These are phyloP conservation scores for Coemansia sp. DNA, from an alignment of 192 early-diverging fungal genomes.

Conservation along the genomic window DNA sequence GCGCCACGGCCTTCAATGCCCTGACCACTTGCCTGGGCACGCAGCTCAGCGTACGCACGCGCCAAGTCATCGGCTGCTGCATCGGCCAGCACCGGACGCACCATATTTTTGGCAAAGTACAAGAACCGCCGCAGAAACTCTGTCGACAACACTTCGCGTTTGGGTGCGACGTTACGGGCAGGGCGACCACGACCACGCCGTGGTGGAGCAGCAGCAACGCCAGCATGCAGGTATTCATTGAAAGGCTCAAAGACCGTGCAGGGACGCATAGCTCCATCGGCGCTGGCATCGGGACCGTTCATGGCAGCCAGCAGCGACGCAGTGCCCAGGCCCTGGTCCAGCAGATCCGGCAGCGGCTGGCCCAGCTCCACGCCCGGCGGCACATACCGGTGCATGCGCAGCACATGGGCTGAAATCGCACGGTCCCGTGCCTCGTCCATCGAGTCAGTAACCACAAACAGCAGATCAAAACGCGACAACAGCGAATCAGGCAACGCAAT, in stretches of 20 bases:
- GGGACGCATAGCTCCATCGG: slow-evolving; percentile 48
- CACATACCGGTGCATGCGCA: slow-evolving; percentile 92
- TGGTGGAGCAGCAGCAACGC: slow-evolving; percentile 52
- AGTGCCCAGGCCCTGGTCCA: slow-evolving; percentile 43
- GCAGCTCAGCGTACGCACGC: slow-evolving; percentile 77
- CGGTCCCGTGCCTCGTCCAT: slow-evolving; percentile 84
- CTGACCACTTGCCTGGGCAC: slow-evolving; percentile 68
- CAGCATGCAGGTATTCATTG: slow-evolving; percentile 80
- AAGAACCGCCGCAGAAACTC: slow-evolving; percentile 94
- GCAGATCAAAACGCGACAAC: slow-evolving; percentile 94
- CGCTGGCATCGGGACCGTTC: slow-evolving; percentile 34
- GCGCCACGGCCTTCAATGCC: slow-evolving; percentile 34
- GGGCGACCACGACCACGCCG: slow-evolving; percentile 39
- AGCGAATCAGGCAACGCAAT: slow-evolving; percentile 95
- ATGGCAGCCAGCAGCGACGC: slow-evolving; percentile 36
- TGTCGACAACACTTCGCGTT: slow-evolving; percentile 73
- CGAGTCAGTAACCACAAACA: slow-evolving; percentile 94
- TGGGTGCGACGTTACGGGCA: slow-evolving; percentile 21
- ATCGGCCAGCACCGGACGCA: slow-evolving; percentile 78
- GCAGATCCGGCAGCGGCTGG: slow-evolving; percentile 52
- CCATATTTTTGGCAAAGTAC: slow-evolving; percentile 86
- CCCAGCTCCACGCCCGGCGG: slow-evolving; percentile 83
- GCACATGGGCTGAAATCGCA: slow-evolving; percentile 86
- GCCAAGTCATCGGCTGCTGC: slow-evolving; percentile 85
- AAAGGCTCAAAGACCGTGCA: slow-evolving; percentile 84